Base-by-base conservation (phyloP, 2,329 filamentous ascomycete genomes). In the Penicillium sp. region DNA sequence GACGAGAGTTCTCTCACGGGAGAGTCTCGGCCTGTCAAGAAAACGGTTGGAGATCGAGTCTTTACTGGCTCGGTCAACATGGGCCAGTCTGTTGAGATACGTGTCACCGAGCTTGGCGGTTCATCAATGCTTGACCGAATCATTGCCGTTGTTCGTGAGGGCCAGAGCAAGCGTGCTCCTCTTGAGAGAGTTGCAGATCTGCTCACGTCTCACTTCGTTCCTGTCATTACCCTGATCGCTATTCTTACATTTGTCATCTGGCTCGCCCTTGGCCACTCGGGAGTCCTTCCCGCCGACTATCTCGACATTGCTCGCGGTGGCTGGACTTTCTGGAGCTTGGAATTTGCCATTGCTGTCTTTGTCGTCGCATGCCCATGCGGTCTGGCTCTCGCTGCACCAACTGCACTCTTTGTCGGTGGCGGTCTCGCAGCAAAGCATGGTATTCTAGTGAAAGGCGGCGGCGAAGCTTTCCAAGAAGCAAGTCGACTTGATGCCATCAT, bases 1-100 rank as follows among this genome's bases (percentile, higher is more conserved):
- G 92, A 97, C 70, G 94, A 98, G 74, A 93, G 92, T 11, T 96
- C 92, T 62, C 81, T 98, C 61, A 97, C 94, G 1, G 81, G 81
- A 58, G 81, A 83, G 69, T 81, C 81, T 0, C 76, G 70, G 54
- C 78, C 79, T 10, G 78, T 81, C 20, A 72, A 69, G 48, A 83
- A 82, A 66, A 60, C 61, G 3, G 60, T 60, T 1, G 78, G 74
- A 3, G 79, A 82, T 48, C 69, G 74, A 54, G 76, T 82, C 5
- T 81, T 75, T 54, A 77, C 79, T 2, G 80, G 80, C 4, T 80
- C 80, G 31, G 76, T 82, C 52, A 82, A 82, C 54, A 69, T 79
- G 39, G 80, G 78, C 6, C 75, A 80, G 35, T 78, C 80, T 3
- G 76, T 81, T 8, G 69, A 73, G 14, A 73, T 82, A 34, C 65